Conservation (phyloP, 2,329 filamentous ascomycete species). For the Fusarium pseudograminearum region DNA sequence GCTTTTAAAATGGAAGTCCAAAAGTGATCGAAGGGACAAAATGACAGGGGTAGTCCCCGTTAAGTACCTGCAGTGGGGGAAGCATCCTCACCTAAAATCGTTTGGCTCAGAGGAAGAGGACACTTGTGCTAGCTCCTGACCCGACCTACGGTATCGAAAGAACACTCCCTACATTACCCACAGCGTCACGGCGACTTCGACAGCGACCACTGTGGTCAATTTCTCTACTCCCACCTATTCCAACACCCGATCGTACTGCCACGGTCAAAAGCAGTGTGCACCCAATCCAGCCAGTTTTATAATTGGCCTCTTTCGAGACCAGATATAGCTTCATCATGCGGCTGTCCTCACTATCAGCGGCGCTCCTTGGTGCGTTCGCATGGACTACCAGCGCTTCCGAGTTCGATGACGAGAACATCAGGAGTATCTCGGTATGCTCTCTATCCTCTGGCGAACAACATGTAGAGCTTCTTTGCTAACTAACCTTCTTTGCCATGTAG, state of each 20-base stretch:
- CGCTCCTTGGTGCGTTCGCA: conserved; percentile 63
- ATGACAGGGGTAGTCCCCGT: conserved; percentile 12
- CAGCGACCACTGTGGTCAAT: conserved; percentile 40
- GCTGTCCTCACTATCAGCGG: conserved; percentile 60
- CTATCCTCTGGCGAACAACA: not conserved
- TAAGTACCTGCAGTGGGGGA: conserved; percentile 43
- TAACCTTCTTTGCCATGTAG: conserved; percentile 59
- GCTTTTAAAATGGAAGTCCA: conserved; percentile 13
- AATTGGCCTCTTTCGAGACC: conserved; percentile 36
- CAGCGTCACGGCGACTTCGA: conserved; percentile 43
- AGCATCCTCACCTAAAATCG: conserved; percentile 45
- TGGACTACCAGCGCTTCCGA: conserved; percentile 63
- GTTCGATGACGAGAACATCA: conserved; percentile 60
- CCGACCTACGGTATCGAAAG: conserved; percentile 25
- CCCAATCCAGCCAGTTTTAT: conserved; percentile 34
- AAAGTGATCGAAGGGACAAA: conserved; percentile 10
- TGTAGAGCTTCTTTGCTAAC: conserved; percentile 36
- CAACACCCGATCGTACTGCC: conserved; percentile 26
- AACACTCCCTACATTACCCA: conserved; percentile 42
- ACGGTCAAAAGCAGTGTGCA: conserved; percentile 40
- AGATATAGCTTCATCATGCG: conserved; percentile 57
- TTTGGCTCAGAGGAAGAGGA: conserved; percentile 44
- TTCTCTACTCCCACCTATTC: conserved; percentile 8
- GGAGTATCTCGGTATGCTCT: conserved; percentile 63
- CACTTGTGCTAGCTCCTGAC: conserved; percentile 48